Conservation (phyloP, 2,329 filamentous ascomycete species). For the Fusarium goolgardi region DNA sequence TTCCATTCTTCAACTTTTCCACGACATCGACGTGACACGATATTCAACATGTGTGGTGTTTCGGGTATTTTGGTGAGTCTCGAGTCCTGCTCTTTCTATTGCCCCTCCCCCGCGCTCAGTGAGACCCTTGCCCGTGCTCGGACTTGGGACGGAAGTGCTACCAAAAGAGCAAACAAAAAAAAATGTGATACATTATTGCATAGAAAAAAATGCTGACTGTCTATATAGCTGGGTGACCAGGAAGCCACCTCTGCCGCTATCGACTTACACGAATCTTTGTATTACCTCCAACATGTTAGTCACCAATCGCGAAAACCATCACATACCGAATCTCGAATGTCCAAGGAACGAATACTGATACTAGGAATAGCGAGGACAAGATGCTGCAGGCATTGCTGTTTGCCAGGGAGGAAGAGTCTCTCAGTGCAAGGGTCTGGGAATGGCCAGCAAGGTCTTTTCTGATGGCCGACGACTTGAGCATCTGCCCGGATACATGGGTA, state of each 20-base stretch:
- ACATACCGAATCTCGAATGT: conserved; percentile 25
- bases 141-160: conserved; percentile 31
- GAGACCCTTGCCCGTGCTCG: conserved; percentile 31
- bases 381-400: conserved; percentile 88
- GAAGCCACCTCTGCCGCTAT: conserved; percentile 62
- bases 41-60: conserved; percentile 41
- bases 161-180: conserved; percentile 19
- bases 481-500: conserved; percentile 79
- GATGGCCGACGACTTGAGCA: conserved; percentile 76
- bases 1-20: conserved; percentile 2
- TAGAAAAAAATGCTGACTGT: conserved; percentile 16
- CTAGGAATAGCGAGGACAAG: conserved; percentile 75
- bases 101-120: conserved; percentile 35
- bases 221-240: conserved; percentile 49
- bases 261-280: conserved; percentile 78
- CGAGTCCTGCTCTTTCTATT: conserved; percentile 12
- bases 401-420: conserved; percentile 83
- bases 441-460: conserved; percentile 77
- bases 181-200: conserved; percentile 1
- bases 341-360: conserved; percentile 29
- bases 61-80: conserved; percentile 38
- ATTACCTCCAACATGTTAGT: conserved; percentile 69
- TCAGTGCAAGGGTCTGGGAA: conserved; percentile 90
- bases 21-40: conserved; percentile 16
- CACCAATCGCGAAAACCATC: conserved; percentile 2